Base-by-base conservation (phyloP, 805 yeast genomes). In the Soucietia sequanensis region DNA sequence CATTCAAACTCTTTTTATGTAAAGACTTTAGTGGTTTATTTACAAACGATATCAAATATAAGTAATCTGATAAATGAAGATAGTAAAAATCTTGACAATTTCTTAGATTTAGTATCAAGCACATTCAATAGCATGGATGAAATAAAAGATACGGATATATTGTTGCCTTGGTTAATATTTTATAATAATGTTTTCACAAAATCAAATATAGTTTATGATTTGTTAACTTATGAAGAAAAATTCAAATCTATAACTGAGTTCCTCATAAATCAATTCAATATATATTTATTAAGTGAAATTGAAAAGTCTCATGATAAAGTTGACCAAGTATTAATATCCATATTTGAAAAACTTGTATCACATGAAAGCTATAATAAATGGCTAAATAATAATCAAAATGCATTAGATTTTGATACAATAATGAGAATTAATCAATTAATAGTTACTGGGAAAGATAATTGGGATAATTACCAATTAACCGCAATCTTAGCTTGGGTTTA, bases 401-500 rank as follows among this genome's bases (percentile, higher is more conserved):
- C 24, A 30, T 17, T 11, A 18, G 24, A 18, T 7, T 27, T 31
- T 17, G 12, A 35, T 7, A 41, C 43, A 20, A 33, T 60, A 15
- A 37, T 68, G 16, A 47, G 50, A 25, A 35, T 52, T 6, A 35
- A 48, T 10, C 75, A 70, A 41, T 38, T 70, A 5, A 37, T 72
- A 2, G 42, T 67, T 2, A 62, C 71, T 1, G 56, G 63, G 10
- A 62, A 58, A 33, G 68, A 61, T 2, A 54, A 60, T 11, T 72
- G 77, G 77, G 55, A 59, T 30, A 60, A 61, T 23, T 52, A 53
- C 19, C 57, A 69, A 35, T 37, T 65, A 13, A 52, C 62, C 1
- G 60, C 62, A 3, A 50, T 75, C 12, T 48, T 71, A 4, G 56
- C 70, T 0, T 75, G 78, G 78, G 39, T 56, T 11, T 42, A 55